phyloP scores from a whole-genome alignment of 768 basidiomycete genomes.

The Pluteus cervinus region DNA sequence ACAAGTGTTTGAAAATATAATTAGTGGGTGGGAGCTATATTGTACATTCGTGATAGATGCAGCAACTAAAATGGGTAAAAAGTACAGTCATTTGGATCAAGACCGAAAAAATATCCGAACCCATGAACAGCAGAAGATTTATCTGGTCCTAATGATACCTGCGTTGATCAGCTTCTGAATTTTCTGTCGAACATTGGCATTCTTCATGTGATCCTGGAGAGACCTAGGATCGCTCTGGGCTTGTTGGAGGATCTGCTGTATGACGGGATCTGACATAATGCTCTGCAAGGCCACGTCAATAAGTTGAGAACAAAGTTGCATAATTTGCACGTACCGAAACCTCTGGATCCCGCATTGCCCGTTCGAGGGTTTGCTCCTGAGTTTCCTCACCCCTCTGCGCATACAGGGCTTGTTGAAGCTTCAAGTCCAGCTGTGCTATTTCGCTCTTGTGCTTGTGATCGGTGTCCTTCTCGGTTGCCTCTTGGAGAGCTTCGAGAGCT shows the following conservation, averaged over 20 bases:
- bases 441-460: slow-evolving; percentile 79
- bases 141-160: slow-evolving; percentile 87
- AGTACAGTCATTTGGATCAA: no score
- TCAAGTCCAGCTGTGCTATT: slow-evolving; percentile 74
- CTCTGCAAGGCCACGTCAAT: slow-evolving; percentile 30
- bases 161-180: slow-evolving; percentile 88
- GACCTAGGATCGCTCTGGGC: slow-evolving; percentile 86
- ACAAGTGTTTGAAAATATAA: no score
- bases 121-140: no score
- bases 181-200: slow-evolving; percentile 72
- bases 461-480: slow-evolving; percentile 72
- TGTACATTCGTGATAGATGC: slow-evolving; percentile 1
- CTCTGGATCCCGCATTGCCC: slow-evolving; percentile 98
- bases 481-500: slow-evolving; percentile 79
- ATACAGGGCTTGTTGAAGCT: slow-evolving; percentile 75
- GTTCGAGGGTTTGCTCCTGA: slow-evolving; percentile 86
- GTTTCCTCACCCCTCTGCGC: slow-evolving; percentile 76
- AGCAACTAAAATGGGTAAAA: no score
- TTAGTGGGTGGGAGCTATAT: not conserved
- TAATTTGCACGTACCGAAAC: slow-evolving; percentile 58
- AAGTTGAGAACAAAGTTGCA: slow-evolving; percentile 5
- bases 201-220: slow-evolving; percentile 95
- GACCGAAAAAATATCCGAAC: not conserved
- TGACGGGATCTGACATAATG: slow-evolving; percentile 87
- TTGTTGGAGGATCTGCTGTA: slow-evolving; percentile 94